Base-by-base conservation (phyloP, 2,329 filamentous ascomycete species). In the Ilyonectria destructans region DNA sequence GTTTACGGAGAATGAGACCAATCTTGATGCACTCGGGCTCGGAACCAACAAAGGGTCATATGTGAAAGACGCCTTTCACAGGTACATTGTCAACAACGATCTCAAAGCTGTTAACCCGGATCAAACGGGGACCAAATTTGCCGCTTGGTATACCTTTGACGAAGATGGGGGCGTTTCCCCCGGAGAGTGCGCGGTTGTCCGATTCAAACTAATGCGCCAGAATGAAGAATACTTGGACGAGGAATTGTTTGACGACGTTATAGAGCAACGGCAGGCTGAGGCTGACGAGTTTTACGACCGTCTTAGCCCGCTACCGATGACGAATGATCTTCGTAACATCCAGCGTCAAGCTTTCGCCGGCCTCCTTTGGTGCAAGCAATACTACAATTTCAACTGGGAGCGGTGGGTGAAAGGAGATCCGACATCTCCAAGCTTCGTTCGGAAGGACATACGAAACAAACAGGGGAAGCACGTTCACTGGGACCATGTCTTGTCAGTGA, bases 361-460 rank as follows among this genome's bases (percentile, higher is more conserved):
- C 62, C 98, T 98, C 96, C 92, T 98, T 88, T 98, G 96, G 96
- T 97, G 93, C 71, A 98, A 98, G 81, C 96, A 98, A 80, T 94
- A 94, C 82, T 98, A 98, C 81, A 90, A 97, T 78, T 98, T 98
- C 81, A 90, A 98, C 75, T 98, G 95, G 94, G 95, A 98, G 71
- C 93, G 98, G 79, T 98, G 96, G 96, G 94, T 95, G 29, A 97
- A 97, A 71, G 96, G 96, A 60, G 96, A 98, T 79, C 95, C 95
- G 10, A 88, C 87, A 49, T 93, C 96, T 33, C 96, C 96, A 35
- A 96, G 96, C 1, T 86, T 92, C 1, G 87, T 88, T 46, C 89
- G 96, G 62, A 97, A 96, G 80, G 87, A 89, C 3, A 88, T 98
- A 63, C 91, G 96, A 68, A 98, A 98, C 78, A 85, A 89, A 43